These are phyloP conservation scores for Ziziphus jujuba DNA, from an alignment of 306 rosid genomes.

Conservation along the genomic window DNA sequence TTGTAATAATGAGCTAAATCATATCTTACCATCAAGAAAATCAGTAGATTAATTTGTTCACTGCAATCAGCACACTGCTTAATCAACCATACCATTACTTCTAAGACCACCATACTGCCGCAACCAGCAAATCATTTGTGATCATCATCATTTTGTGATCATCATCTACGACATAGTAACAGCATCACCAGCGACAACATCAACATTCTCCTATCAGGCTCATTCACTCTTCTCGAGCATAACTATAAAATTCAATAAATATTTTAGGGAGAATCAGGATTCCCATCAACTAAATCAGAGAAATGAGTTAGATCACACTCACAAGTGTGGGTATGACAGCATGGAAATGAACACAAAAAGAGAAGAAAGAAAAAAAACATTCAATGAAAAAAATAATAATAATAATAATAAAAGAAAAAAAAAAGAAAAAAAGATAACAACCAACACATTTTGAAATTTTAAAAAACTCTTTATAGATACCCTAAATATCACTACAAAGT, in stretches of 20 bases:
- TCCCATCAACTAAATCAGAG: conserved; percentile 24
- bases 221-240: conserved; percentile 64
- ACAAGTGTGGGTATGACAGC: conserved; percentile 13
- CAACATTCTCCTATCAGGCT: conserved; percentile 66
- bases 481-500: conserved; percentile 26
- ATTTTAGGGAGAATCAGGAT: conserved; percentile 44
- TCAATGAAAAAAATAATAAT: not conserved
- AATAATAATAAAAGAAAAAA: not conserved
- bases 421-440: not conserved
- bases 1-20: conserved; percentile 34
- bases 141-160: conserved; percentile 64
- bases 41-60: conserved; percentile 46
- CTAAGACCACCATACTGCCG: conserved; percentile 68
- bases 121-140: conserved; percentile 73
- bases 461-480: conserved; percentile 18
- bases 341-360: conserved; percentile 9
- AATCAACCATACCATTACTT: conserved; percentile 50
- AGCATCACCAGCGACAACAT: conserved; percentile 63
- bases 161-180: conserved; percentile 65
- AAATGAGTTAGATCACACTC: conserved; percentile 18
- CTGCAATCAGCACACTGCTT: conserved; percentile 21
- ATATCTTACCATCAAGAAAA: conserved; percentile 56
- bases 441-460: not conserved
- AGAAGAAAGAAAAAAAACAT: too few species aligned
- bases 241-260: conserved; percentile 90